phyloP scores from a whole-genome alignment of 2,329 filamentous ascomycete species.

The Botrytis medusae region DNA sequence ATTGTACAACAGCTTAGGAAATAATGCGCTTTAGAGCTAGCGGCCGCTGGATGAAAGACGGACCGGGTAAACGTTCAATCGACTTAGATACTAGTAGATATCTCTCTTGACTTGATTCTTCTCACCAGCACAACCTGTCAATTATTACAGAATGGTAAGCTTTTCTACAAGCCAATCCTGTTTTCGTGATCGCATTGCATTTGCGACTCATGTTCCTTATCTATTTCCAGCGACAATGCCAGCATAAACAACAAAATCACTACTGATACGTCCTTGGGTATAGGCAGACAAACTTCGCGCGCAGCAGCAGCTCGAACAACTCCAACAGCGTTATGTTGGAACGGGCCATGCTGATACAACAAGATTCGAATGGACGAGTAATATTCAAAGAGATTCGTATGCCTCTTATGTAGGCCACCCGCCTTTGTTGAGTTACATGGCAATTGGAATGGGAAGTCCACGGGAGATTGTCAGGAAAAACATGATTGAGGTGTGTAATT shows the following conservation, averaged over 20 bases:
- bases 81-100: background rate
- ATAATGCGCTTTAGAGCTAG: background rate
- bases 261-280: background rate
- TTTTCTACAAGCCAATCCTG: background rate
- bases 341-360: slow-evolving; percentile 96
- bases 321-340: slow-evolving; percentile 93
- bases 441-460: slow-evolving; percentile 83
- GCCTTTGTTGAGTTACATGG: slow-evolving; percentile 82
- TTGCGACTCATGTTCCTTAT: background rate
- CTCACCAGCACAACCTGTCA: background rate
- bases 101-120: background rate
- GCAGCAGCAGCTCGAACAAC: slow-evolving; percentile 94
- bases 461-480: slow-evolving; percentile 75
- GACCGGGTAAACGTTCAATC: background rate
- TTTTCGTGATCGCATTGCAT: background rate
- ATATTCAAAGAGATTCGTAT: slow-evolving; percentile 92
- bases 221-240: too few relatives aligned
- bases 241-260: background rate
- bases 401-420: slow-evolving; percentile 88
- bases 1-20: background rate
- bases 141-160: slow-evolving; percentile 2
- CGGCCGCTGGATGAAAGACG: slow-evolving; percentile 20
- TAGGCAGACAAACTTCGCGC: slow-evolving; percentile 97
- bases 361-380: slow-evolving; percentile 95
- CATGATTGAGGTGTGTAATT: slow-evolving; percentile 66